Base-by-base conservation (phyloP, 768 basidiomycete genomes). In the Serendipita sp. region DNA sequence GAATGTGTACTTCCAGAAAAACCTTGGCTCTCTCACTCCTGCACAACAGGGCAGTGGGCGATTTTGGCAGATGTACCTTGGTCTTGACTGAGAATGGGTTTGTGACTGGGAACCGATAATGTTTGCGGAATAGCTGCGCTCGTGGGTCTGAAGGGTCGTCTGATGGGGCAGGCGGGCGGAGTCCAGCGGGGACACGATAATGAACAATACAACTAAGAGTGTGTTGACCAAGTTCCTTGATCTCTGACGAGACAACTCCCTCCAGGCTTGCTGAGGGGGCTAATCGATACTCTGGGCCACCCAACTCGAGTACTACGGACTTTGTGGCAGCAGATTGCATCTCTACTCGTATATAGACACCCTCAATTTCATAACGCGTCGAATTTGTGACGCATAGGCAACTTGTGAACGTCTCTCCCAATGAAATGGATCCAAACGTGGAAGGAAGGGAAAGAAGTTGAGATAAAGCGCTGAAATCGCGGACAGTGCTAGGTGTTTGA, bases 21-120 rank as follows among this genome's bases (percentile, higher is more conserved):
- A 95, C 79, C 68, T 90, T 90, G 56, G 88, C 84, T 64, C 90
- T 81, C 68, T 90, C 86, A 2, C 73, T 53, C 2, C 80, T 73
- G 3, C 83, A 81, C 34, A 93, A 75, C 10, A 83, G 67, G 1
- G 91, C 85, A 24, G 87, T 82, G 0, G 91, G 86, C 0, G 89
- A 86, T 63, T 80, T 81, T 0, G 89, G 81, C 1, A 78, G 70
- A 72, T 96, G 90, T 0, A 95, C 90, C 73, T 94, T 94, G 13
- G 93, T 96, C 75, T 95, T 95, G 65, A 97, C 93, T 0, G 91
- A 91, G 13, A 97, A 77, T 0, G 94, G 94, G 69, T 95, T 94
- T n/a, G 86, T 87, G 30, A 93, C 91, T 58, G 82, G 83, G 74
- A 94, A 95, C 71, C 92, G 93, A 76, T 93, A 92, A 74, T 90